Evolutionary conservation across 345 rosid genomes (phyloP).

Genomic region (Odontarrhena argentea): DNA sequence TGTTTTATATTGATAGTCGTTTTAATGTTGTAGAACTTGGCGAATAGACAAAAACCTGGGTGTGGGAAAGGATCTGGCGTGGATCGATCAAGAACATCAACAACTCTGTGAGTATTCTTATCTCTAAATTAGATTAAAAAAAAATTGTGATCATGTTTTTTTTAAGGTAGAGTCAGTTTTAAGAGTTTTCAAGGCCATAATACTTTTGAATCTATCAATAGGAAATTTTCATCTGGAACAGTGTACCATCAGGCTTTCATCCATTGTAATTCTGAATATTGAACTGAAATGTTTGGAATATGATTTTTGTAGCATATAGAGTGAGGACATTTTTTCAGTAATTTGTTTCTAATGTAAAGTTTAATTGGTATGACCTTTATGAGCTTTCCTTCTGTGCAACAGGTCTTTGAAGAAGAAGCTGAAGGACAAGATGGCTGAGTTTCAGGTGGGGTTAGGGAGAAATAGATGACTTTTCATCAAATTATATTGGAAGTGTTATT

Average conservation of each 20-base stretch:
- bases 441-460: constrained; percentile 59
- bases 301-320: background rate
- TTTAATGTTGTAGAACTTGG: constrained; percentile 61
- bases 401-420: constrained; percentile 59
- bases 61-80: constrained; percentile 86
- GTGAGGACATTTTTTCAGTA: background rate
- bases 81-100: constrained; percentile 86
- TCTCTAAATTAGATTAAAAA: background rate
- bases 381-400: constrained; percentile 39
- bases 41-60: constrained; percentile 85
- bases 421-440: constrained; percentile 73
- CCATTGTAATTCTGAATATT: too few relatives aligned
- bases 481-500: constrained; percentile 1
- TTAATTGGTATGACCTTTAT: constrained; percentile 24
- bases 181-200: constrained; percentile 1
- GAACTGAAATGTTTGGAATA: too few relatives aligned
- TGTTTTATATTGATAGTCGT: background rate
- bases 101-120: constrained; percentile 59
- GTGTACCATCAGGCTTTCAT: background rate
- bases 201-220: background rate
- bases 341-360: constrained; percentile 13
- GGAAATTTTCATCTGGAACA: background rate
- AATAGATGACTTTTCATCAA: background rate
- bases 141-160: background rate
- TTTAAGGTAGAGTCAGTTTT: constrained; percentile 3